Percentiles rank a stretch among this genome's conserved stretches.
Evolutionary conservation across 2,329 filamentous ascomycete species (phyloP).

Genomic region (Cercospora canescens): DNA sequence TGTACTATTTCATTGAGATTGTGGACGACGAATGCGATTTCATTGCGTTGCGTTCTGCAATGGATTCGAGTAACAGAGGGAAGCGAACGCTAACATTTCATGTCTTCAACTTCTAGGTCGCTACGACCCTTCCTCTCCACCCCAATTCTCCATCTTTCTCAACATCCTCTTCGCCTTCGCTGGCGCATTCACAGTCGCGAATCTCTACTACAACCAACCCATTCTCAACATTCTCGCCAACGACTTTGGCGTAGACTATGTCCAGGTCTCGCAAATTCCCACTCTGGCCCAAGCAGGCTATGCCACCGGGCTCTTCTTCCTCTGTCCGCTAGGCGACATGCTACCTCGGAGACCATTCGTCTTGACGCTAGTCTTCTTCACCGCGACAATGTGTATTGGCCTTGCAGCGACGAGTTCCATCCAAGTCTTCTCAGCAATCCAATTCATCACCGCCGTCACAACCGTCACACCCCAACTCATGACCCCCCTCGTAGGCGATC

Average conservation of each 20-base stretch:
- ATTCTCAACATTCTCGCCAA: slow-evolving; percentile 73
- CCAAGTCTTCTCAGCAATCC: slow-evolving; percentile 65
- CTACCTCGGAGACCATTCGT: slow-evolving; percentile 69
- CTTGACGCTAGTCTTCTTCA: slow-evolving; percentile 62
- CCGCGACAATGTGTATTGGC: slow-evolving; percentile 67
- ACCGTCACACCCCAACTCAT: slow-evolving; percentile 76
- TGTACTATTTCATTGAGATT: not conserved
- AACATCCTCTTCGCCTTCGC: slow-evolving; percentile 72
- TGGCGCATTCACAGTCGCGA: slow-evolving; percentile 70
- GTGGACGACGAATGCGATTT: not conserved
- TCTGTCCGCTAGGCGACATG: slow-evolving; percentile 74
- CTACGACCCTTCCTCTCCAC: slow-evolving; percentile 66
- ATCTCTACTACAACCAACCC: slow-evolving; percentile 79
- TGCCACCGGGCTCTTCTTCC: slow-evolving; percentile 68
- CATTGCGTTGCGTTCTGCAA: not conserved
- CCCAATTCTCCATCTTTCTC: slow-evolving; percentile 65
- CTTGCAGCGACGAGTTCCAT: slow-evolving; percentile 69
- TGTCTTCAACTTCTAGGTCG: too few relatives aligned
- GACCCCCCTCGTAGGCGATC: slow-evolving; percentile 77
- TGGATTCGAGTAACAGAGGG: not conserved
- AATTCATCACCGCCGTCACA: slow-evolving; percentile 72
- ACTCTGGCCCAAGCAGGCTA: slow-evolving; percentile 81
- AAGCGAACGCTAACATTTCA: not conserved
- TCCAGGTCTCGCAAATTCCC: slow-evolving; percentile 66
- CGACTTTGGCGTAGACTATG: slow-evolving; percentile 70